Conservation (phyloP, 352 stramenopile genomes). For the Halophytophthora polymorphica region DNA sequence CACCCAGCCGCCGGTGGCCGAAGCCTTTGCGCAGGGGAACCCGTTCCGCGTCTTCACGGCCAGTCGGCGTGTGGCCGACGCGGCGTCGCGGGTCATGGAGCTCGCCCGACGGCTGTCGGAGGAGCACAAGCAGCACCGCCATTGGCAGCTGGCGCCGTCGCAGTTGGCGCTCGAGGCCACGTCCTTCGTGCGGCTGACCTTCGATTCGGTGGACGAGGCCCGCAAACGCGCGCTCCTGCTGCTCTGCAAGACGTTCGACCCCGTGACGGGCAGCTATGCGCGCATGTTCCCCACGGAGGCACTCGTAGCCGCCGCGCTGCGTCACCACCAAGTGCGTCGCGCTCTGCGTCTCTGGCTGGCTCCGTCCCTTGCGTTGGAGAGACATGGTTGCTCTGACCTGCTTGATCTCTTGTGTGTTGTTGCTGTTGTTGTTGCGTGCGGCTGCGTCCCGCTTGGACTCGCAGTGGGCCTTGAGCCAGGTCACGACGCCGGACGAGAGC, state of each 20-base stretch:
- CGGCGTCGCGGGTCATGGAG: constrained; percentile 40
- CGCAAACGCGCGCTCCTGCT: constrained; percentile 62
- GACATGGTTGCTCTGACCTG: too few species aligned
- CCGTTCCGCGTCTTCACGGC: constrained; percentile 37
- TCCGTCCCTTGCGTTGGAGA: too few species aligned
- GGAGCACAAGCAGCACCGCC: constrained; percentile 19
- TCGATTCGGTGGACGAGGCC: constrained; percentile 67
- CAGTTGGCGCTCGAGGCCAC: constrained; percentile 27
- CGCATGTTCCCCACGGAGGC: constrained; percentile 59
- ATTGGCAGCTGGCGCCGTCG: constrained; percentile 24
- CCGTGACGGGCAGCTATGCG: constrained; percentile 48
- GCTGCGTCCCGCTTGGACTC: background rate
- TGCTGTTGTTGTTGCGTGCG: constrained; percentile 2
- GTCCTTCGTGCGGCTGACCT: constrained; percentile 68
- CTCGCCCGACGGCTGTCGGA: constrained; percentile 33
- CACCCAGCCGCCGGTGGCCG: constrained; percentile 14
- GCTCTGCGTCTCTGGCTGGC: background rate
- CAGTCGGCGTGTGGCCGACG: constrained; percentile 32
- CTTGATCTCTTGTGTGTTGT: background rate
- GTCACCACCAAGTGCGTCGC: constrained; percentile 49
- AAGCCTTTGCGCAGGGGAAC: constrained; percentile 33
- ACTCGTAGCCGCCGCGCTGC: constrained; percentile 45
- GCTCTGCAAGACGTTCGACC: constrained; percentile 76
- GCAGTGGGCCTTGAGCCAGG: constrained; percentile 54
- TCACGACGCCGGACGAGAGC: constrained; percentile 29